These are phyloP conservation scores for Daldinia sp. DNA, from an alignment of 2,329 filamentous ascomycete species.

Conservation along the genomic window DNA sequence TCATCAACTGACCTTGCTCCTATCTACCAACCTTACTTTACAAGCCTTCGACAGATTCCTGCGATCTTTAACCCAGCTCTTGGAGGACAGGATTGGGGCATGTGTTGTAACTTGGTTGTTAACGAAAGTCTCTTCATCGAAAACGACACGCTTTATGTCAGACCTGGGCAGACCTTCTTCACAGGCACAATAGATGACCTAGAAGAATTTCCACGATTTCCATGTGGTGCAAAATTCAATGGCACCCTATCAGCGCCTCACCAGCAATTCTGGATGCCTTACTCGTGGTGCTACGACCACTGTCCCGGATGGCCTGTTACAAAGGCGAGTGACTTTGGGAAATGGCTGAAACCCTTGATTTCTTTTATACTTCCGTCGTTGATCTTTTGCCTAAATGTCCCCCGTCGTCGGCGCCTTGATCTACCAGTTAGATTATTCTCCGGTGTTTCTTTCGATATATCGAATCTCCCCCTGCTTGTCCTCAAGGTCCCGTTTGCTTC, in stretches of 20 bases:
- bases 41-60: constrained; percentile 2
- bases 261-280: constrained; percentile 20
- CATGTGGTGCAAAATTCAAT: constrained; percentile 19
- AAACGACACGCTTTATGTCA: constrained; percentile 18
- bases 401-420: constrained; percentile 15
- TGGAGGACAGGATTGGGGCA: constrained; percentile 21
- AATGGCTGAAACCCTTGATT: constrained; percentile 24
- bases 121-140: constrained; percentile 22
- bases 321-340: neutral
- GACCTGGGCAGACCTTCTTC: constrained; percentile 18
- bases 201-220: constrained; percentile 18
- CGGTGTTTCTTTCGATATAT: constrained; percentile 4
- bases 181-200: constrained; percentile 10
- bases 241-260: constrained; percentile 12
- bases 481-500: constrained; percentile 18
- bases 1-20: constrained; percentile 17
- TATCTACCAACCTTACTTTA: constrained; percentile 10
- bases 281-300: constrained; percentile 16
- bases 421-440: constrained; percentile 12
- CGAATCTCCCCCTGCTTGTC: constrained; percentile 2
- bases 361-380: constrained; percentile 24
- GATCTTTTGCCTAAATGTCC: constrained; percentile 25
- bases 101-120: constrained; percentile 20
- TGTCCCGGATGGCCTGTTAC: constrained; percentile 22
- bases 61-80: constrained; percentile 11